Conservation (phyloP, 2,329 filamentous ascomycete genomes). For the Pseudogymnoascus sp. region DNA sequence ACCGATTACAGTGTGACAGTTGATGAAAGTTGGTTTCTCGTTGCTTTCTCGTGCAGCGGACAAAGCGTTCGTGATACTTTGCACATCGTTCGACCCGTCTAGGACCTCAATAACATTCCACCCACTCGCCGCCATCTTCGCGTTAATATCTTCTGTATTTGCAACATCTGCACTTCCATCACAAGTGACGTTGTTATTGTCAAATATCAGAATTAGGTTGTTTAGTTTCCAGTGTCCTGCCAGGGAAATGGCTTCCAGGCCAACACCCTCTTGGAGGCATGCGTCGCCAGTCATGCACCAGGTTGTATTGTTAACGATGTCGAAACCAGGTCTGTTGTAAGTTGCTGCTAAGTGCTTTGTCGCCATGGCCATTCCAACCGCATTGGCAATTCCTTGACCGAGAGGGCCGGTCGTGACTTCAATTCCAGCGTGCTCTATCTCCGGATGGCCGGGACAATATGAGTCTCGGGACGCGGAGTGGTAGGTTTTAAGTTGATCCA, state of each 20-base stretch:
- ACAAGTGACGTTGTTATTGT: constrained; percentile 43
- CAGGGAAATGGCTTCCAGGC: constrained; percentile 37
- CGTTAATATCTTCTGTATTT: constrained; percentile 40
- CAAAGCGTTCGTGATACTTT: constrained; percentile 33
- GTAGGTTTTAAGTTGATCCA: background rate
- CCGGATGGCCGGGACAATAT: background rate
- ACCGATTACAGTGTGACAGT: constrained; percentile 40
- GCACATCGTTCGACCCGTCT: constrained; percentile 37
- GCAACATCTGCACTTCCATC: constrained; percentile 38
- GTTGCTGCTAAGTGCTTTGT: constrained; percentile 37
- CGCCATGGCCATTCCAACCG: constrained; percentile 36
- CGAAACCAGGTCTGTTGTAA: constrained; percentile 36
- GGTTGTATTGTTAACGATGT: constrained; percentile 36
- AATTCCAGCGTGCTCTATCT: background rate
- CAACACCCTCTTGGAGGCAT: constrained; percentile 41
- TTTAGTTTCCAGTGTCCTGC: constrained; percentile 35
- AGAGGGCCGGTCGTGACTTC: constrained; percentile 46
- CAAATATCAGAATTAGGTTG: constrained; percentile 41
- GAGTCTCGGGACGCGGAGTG: background rate
- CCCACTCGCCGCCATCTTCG: constrained; percentile 39
- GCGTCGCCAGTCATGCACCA: constrained; percentile 42
- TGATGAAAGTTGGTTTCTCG: constrained; percentile 42
- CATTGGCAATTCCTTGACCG: constrained; percentile 22
- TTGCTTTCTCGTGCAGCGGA: constrained; percentile 31
- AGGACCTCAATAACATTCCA: constrained; percentile 40